phyloP scores from a whole-genome alignment of 2,329 filamentous ascomycete species.

The Aureobasidium melanogenum region DNA sequence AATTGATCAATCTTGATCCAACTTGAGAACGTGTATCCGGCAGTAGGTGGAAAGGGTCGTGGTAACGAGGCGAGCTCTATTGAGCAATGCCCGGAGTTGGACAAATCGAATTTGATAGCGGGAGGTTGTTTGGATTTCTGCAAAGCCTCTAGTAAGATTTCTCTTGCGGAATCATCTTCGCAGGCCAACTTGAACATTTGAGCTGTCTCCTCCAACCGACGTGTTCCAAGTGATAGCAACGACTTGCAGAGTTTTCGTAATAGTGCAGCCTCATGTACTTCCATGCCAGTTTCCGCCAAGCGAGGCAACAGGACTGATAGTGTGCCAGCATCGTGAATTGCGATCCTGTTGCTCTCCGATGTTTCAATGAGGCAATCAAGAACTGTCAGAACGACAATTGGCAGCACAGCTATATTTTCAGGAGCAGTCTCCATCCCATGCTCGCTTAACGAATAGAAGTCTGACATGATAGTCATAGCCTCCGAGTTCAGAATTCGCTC shows the following conservation, averaged over 20 bases:
- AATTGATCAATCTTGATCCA: slow-evolving; percentile 88
- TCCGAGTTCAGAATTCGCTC: neutral
- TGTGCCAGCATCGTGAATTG: slow-evolving; percentile 10
- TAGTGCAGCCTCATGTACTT: slow-evolving; percentile 19
- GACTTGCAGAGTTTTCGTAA: slow-evolving; percentile 59
- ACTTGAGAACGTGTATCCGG: slow-evolving; percentile 79
- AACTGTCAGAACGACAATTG: slow-evolving; percentile 2
- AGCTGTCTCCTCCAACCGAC: slow-evolving; percentile 72
- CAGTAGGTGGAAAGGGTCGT: slow-evolving; percentile 71
- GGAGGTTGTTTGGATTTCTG: slow-evolving; percentile 67
- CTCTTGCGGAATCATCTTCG: slow-evolving; percentile 44
- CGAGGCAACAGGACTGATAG: slow-evolving; percentile 9
- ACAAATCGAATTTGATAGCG: slow-evolving; percentile 90
- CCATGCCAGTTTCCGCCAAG: neutral
- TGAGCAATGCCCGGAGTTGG: slow-evolving; percentile 77
- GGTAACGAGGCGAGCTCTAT: slow-evolving; percentile 84
- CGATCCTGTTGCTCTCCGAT: slow-evolving; percentile 8
- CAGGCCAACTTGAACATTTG: slow-evolving; percentile 57
- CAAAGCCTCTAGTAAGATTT: slow-evolving; percentile 67
- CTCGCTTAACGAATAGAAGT: neutral
- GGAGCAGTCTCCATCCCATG: too few relatives aligned
- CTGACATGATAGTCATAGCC: slow-evolving; percentile 1
- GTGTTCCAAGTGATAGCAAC: slow-evolving; percentile 68
- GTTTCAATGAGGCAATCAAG: neutral
- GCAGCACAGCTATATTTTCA: neutral